Evolutionary conservation across 2,329 filamentous ascomycete genomes (phyloP), one percentile per base, ranked within the genome.

Genomic region (Neoscytalidium dimidiatum): DNA sequence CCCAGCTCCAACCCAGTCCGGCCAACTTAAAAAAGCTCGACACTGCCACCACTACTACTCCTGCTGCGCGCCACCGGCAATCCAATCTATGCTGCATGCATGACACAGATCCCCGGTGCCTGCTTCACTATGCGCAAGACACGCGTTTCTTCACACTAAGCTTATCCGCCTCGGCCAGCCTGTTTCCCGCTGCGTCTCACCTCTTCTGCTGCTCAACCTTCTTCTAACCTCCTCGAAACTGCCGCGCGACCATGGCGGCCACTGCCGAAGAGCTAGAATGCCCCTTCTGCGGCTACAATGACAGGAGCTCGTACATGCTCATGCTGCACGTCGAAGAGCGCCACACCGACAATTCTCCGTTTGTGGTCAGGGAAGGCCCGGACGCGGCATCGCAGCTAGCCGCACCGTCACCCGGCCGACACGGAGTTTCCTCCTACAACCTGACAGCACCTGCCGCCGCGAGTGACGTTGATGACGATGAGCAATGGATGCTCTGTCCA

Each of bases 311-410:
- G 19, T 78, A 79, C 64, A 61, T 74, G 11, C 67, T 79, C 11
- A 72, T 74, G 65, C 69, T 79, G n/a, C 77, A 79, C 64, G 76
- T 79, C 64, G 77, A 79, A 69, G 75, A 79, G 65, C 68, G 68
- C 21, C 77, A 79, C 66, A 78, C 75, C 4, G 70, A 71, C 5
- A 74, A 77, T 64, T 77, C 74, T 17, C 76, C 77, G 14, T 79
- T 79, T 66, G 66, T 68, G 14, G 70, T 77, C 17, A 60, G 72
- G 46, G 70, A 76, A 67, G 56, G 26, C 11, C 56, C 56, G 28
- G 56, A 31, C 38, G 53, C 53, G 8, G 33, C 38, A n/a, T 2
- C 38, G 14, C 28, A 35, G 26, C n/a, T 21, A 13, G 74, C 75
- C 43, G 68, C 71, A 48, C 70, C 73, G 62, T 67, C 70, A 13